Conservation (phyloP, 441 rosid species). For the Populus hybrid region DNA sequence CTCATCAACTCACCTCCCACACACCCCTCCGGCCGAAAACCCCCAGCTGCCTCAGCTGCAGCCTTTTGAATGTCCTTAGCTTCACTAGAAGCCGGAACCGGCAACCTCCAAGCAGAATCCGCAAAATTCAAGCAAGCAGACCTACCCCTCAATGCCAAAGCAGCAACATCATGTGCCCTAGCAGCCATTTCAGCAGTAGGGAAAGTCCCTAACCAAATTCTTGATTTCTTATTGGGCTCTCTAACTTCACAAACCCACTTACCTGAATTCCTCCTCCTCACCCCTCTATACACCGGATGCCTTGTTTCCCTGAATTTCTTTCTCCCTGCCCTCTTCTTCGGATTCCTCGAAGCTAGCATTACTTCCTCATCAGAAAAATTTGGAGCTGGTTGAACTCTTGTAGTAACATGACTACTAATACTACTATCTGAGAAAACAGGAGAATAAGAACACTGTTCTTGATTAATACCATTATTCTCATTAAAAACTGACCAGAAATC, state of each 20-base stretch:
- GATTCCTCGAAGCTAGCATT: neutral
- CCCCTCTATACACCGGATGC: conserved; percentile 60
- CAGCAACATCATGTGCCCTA: too few relatives aligned
- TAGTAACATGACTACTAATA: neutral
- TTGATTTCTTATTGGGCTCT: conserved; percentile 45
- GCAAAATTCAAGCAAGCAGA: too few relatives aligned
- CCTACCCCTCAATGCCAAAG: too few relatives aligned
- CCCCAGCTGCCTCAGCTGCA: too few relatives aligned
- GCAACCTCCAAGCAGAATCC: too few relatives aligned
- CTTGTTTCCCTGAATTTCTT: too few relatives aligned
- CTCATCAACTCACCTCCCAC: too few relatives aligned
- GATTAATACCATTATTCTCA: neutral
- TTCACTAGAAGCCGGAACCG: too few relatives aligned
- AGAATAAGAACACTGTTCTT: neutral
- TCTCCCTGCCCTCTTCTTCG: too few relatives aligned
- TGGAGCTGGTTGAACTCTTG: neutral
- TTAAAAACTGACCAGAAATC: neutral
- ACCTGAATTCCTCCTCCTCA: conserved; percentile 49
- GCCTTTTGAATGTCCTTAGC: too few relatives aligned
- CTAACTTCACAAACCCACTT: conserved; percentile 69
- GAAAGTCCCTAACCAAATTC: conserved; percentile 74
- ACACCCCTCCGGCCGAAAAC: too few relatives aligned
- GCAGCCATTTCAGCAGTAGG: conserved; percentile 41
- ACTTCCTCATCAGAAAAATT: conserved; percentile 11
- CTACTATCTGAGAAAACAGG: neutral